Evolutionary conservation across 768 basidiomycete species (phyloP).

Genomic region (Leccinum subtestaceum): DNA sequence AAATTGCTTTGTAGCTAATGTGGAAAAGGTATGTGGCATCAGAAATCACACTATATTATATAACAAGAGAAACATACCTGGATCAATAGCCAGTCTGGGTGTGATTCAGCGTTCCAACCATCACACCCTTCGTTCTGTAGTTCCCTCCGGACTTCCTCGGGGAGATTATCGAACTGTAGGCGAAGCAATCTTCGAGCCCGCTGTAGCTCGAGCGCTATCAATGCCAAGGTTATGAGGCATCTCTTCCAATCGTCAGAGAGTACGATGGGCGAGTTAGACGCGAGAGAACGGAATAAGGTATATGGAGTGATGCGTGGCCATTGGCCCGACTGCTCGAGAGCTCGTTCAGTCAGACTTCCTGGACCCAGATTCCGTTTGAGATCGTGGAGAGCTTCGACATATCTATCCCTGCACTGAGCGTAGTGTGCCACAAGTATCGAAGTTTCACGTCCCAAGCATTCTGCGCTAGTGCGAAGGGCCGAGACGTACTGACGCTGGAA

Average conservation of each 20-base stretch:
- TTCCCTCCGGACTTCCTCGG: constrained; percentile 33
- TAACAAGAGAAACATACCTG: constrained; percentile 32
- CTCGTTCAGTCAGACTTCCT: constrained; percentile 13
- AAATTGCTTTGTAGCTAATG: too few species aligned
- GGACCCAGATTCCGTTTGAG: constrained; percentile 15
- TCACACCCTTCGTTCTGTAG: constrained; percentile 21
- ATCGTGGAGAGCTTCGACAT: not conserved
- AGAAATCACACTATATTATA: not conserved
- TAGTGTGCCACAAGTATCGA: constrained; percentile 12
- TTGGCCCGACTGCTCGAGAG: constrained; percentile 22
- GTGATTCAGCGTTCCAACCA: constrained; percentile 14
- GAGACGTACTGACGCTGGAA: constrained; percentile 15
- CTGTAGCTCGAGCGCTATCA: constrained; percentile 33
- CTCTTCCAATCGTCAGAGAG: constrained; percentile 29
- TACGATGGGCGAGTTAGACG: constrained; percentile 17
- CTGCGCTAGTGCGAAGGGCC: constrained; percentile 7
- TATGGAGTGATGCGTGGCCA: constrained; percentile 38
- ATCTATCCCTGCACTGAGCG: constrained; percentile 4
- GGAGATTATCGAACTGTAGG: constrained; percentile 17
- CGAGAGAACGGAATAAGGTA: constrained; percentile 33
- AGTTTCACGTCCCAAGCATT: constrained; percentile 6
- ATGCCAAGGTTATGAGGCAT: constrained; percentile 28
- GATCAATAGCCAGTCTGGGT: constrained; percentile 43
- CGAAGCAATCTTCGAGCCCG: constrained; percentile 34
- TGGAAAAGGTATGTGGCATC: not conserved